phyloP scores from a whole-genome alignment of 2,329 filamentous ascomycete genomes.

The Scedosporium boydii region DNA sequence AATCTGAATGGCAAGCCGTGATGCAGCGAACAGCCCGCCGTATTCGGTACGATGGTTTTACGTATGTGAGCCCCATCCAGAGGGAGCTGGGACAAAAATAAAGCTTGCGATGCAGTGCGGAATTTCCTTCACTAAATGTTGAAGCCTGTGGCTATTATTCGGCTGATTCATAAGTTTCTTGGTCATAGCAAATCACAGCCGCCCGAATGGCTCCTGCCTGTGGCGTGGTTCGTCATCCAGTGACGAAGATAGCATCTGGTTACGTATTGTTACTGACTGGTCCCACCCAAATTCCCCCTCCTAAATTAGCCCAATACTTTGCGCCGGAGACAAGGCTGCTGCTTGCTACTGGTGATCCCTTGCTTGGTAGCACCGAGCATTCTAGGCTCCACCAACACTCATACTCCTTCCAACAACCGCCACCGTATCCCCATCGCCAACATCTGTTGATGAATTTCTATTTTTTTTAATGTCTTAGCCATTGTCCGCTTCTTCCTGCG shows the following conservation, averaged over 20 bases:
- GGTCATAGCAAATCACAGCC: neutral
- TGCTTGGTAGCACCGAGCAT: neutral
- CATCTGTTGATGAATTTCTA: neutral
- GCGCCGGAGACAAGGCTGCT: neutral
- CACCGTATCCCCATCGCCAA: neutral
- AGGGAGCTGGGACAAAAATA: slow-evolving; percentile 3
- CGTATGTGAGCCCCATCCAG: neutral
- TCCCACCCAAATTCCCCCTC: neutral
- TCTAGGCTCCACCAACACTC: slow-evolving; percentile 2
- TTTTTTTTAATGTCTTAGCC: neutral
- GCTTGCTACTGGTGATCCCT: neutral
- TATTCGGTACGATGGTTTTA: too few species aligned
- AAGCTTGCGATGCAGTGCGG: neutral
- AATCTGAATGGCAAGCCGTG: too few species aligned
- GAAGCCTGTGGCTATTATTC: neutral
- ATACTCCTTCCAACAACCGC: neutral
- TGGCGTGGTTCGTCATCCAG: slow-evolving; percentile 5
- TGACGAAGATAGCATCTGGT: slow-evolving; percentile 3
- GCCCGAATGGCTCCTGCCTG: neutral
- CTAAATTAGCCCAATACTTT: neutral
- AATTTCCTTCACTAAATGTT: neutral
- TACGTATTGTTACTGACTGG: slow-evolving; percentile 6
- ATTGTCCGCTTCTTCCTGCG: neutral
- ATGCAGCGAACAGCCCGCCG: too few species aligned
- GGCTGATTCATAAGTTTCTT: neutral